Conservation (phyloP, 768 basidiomycete species). For the Cystofilobasidium macerans region DNA sequence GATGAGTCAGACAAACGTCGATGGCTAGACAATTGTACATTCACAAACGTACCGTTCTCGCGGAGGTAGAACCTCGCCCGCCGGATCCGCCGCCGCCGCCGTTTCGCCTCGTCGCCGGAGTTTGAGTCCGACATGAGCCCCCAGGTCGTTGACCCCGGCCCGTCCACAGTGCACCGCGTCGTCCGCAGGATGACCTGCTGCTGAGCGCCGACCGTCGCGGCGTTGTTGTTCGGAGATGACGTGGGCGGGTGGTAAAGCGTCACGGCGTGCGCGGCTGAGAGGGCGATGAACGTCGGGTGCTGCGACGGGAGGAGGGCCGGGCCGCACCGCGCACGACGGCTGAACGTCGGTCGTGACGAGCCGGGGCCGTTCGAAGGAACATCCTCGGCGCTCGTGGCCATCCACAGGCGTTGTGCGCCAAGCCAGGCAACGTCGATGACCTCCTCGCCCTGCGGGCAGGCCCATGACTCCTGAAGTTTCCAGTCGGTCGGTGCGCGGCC, state of each 20-base stretch:
- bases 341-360: background rate
- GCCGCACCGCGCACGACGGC: background rate
- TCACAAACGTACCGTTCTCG: background rate
- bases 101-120: background rate
- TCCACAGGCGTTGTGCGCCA: background rate
- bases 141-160: background rate
- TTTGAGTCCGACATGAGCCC: background rate
- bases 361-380: background rate
- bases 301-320: background rate
- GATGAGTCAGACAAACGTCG: no score
- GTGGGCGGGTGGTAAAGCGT: conserved; percentile 7
- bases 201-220: background rate
- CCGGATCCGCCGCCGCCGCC: background rate
- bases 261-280: background rate
- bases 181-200: background rate
- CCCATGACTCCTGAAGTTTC: conserved; percentile 1
- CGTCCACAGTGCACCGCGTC: background rate
- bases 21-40: no score
- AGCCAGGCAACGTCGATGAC: background rate
- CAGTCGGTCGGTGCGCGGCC: background rate
- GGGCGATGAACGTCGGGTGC: conserved; percentile 12
- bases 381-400: background rate
- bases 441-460: background rate
- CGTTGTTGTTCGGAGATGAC: background rate
- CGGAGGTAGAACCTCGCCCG: background rate